Conservation (phyloP, 306 rosid genomes). For the Casuarina cunninghamiana region DNA sequence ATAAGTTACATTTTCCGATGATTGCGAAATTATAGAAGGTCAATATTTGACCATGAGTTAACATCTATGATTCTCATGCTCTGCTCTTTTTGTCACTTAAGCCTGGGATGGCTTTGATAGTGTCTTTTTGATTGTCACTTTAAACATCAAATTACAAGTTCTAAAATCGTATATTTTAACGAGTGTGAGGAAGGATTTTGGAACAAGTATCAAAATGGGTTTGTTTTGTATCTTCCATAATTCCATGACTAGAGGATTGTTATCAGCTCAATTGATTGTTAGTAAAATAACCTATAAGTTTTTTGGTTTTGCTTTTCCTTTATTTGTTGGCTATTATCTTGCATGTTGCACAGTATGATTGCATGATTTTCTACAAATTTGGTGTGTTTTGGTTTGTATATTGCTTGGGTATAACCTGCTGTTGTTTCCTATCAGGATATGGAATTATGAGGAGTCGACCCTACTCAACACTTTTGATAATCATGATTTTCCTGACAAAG, state of each 20-base stretch:
- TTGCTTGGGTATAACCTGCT: slow-evolving; percentile 17
- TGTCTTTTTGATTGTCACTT: not conserved
- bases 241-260: not conserved
- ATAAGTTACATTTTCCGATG: not conserved
- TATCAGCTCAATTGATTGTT: not conserved
- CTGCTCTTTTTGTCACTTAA: not conserved
- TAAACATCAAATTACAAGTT: not conserved
- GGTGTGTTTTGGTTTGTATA: not conserved
- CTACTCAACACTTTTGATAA: slow-evolving; percentile 89
- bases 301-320: not conserved
- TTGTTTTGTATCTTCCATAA: not conserved
- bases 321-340: not conserved
- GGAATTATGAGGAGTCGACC: slow-evolving; percentile 84
- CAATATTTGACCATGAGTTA: not conserved
- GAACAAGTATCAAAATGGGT: not conserved
- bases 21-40: not conserved
- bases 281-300: not conserved
- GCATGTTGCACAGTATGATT: not conserved
- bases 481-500: slow-evolving; percentile 87
- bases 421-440: slow-evolving; percentile 52
- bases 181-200: too few species aligned
- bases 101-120: not conserved
- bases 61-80: not conserved
- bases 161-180: not conserved
- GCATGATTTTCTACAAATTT: slow-evolving; percentile 10